These are phyloP conservation scores for Diaporthe batatas DNA, from an alignment of 2,329 filamentous ascomycete species.

Conservation along the genomic window DNA sequence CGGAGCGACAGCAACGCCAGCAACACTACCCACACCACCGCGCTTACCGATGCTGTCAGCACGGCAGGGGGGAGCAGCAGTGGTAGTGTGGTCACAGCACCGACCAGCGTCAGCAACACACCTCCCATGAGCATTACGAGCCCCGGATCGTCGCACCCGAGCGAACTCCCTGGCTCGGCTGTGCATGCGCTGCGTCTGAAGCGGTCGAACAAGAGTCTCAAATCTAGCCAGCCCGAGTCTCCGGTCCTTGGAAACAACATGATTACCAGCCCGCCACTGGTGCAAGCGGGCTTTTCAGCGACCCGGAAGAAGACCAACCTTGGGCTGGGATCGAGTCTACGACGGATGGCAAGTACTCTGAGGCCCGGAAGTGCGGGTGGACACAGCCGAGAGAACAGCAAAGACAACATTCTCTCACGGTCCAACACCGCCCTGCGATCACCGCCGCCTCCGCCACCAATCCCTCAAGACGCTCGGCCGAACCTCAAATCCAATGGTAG, in stretches of 20 bases:
- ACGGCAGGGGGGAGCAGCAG: conserved; percentile 18
- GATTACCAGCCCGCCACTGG: conserved; percentile 40
- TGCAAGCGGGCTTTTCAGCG: conserved; percentile 39
- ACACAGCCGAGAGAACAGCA: conserved; percentile 32
- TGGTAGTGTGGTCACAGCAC: conserved; percentile 26
- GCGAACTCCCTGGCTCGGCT: conserved; percentile 38
- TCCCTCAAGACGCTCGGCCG: neutral
- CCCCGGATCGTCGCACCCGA: conserved; percentile 27
- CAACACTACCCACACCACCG: conserved; percentile 33
- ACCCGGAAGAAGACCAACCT: conserved; percentile 41
- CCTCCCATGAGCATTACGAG: conserved; percentile 38
- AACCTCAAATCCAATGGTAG: conserved; percentile 1
- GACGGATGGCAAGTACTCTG: conserved; percentile 40
- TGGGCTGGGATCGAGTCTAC: conserved; percentile 38
- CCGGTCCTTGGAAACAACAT: conserved; percentile 38
- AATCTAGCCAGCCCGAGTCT: conserved; percentile 39
- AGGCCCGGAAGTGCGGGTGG: conserved; percentile 36
- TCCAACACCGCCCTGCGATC: neutral
- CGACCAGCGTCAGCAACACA: conserved; percentile 31
- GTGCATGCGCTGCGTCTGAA: conserved; percentile 26
- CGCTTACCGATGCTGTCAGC: conserved; percentile 10
- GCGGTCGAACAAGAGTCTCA: conserved; percentile 36
- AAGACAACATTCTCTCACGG: conserved; percentile 10
- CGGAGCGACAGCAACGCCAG: conserved; percentile 40
- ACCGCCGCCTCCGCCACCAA: neutral